phyloP scores from a whole-genome alignment of 345 rosid genomes.

The Hypericum perforatum region DNA sequence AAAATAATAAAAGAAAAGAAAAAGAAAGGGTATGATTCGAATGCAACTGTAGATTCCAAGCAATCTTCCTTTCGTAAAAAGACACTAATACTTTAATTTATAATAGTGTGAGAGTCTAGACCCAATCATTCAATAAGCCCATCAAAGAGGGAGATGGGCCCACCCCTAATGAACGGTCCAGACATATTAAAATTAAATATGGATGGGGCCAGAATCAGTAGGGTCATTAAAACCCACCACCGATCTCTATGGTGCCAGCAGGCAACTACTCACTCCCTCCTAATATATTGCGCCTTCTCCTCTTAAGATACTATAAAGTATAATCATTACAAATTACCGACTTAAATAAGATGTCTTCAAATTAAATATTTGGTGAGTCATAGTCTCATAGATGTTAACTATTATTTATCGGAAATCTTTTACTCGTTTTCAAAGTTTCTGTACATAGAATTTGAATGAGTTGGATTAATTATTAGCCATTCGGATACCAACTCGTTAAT shows the following conservation, averaged over 20 bases:
- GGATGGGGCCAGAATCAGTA: constrained; percentile 7
- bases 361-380: no score
- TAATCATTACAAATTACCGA: background rate
- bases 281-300: background rate
- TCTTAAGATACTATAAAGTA: background rate
- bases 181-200: constrained; percentile 12
- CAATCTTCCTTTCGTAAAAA: background rate
- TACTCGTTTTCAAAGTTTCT: no score
- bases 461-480: no score
- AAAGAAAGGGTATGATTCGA: background rate
- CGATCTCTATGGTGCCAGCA: constrained; percentile 20
- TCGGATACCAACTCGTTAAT: no score
- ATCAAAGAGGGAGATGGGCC: constrained; percentile 1
- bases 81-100: no score
- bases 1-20: no score
- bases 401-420: no score
- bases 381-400: no score
- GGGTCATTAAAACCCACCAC: constrained; percentile 34
- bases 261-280: background rate
- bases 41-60: constrained; percentile 11
- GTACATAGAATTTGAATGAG: no score
- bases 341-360: background rate
- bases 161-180: constrained; percentile 21
- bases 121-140: constrained; percentile 32
- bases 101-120: background rate